These are phyloP conservation scores for Dictyostelium brefeldianum DNA, from an alignment of 78 protist genomes.

Conservation along the genomic window DNA sequence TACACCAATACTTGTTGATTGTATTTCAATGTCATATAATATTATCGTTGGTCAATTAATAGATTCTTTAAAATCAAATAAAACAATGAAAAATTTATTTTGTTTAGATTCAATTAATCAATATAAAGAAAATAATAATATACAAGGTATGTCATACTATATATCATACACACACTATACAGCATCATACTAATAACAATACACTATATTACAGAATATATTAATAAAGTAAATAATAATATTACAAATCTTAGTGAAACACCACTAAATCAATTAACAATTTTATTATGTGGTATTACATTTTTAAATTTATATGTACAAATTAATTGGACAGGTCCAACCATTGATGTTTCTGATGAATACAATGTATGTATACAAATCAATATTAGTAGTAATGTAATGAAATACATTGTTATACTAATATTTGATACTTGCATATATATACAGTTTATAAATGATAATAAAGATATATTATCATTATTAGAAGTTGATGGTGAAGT, in stretches of 20 bases:
- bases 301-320: slow-evolving; percentile 70
- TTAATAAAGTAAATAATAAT: slow-evolving; percentile 23
- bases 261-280: slow-evolving; percentile 16
- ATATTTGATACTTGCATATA: too few species aligned
- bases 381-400: neutral
- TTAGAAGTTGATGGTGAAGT: slow-evolving; percentile 75
- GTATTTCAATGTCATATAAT: slow-evolving; percentile 20
- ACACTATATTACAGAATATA: slow-evolving; percentile 43
- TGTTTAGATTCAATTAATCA: neutral
- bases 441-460: neutral
- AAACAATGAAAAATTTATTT: slow-evolving; percentile 14
- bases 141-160: slow-evolving; percentile 43
- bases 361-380: slow-evolving; percentile 16
- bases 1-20: slow-evolving; percentile 16
- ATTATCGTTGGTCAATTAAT: slow-evolving; percentile 3
- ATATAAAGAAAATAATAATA: neutral
- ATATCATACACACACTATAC: too few species aligned
- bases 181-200: neutral
- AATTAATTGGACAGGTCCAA: slow-evolving; percentile 79
- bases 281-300: slow-evolving; percentile 64
- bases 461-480: slow-evolving; percentile 19
- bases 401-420: neutral
- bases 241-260: slow-evolving; percentile 31
- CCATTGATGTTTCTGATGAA: slow-evolving; percentile 1
- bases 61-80: neutral